Conservation (phyloP, 2,329 filamentous ascomycete species). For the Aureobasidium melanogenum region DNA sequence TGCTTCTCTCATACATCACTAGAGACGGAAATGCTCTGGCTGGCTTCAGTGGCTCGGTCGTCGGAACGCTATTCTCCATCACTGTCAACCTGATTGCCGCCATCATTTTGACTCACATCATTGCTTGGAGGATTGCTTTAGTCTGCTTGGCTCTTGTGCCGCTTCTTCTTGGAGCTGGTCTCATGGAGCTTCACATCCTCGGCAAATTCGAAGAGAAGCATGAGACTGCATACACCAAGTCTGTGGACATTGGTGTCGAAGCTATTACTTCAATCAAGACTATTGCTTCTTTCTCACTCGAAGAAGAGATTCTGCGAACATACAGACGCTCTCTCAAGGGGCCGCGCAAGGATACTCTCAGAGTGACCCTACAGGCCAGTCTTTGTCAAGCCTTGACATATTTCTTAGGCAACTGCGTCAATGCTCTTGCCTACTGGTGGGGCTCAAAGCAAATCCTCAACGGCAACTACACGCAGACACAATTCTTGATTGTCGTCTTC, state of each 20-base stretch:
- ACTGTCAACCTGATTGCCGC: constrained; percentile 59
- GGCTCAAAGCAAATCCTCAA: constrained; percentile 60
- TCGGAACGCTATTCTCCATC: constrained; percentile 61
- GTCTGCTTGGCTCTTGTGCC: constrained; percentile 63
- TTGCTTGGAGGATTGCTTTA: constrained; percentile 68
- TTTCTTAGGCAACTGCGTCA: constrained; percentile 56
- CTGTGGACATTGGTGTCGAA: constrained; percentile 44
- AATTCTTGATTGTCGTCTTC: constrained; percentile 66
- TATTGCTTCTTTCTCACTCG: constrained; percentile 42
- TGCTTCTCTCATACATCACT: constrained; percentile 59
- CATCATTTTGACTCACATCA: constrained; percentile 59
- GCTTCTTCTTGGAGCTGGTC: constrained; percentile 57
- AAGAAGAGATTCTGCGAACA: constrained; percentile 36
- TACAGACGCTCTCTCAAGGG: constrained; percentile 18
- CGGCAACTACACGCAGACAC: constrained; percentile 56
- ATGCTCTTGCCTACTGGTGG: constrained; percentile 75
- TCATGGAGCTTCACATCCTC: constrained; percentile 58
- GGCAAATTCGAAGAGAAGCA: constrained; percentile 49
- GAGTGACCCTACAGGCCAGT: constrained; percentile 18
- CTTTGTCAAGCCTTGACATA: constrained; percentile 54
- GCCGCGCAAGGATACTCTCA: constrained; percentile 17
- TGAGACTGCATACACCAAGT: constrained; percentile 41
- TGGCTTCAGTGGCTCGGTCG: constrained; percentile 60
- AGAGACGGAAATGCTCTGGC: constrained; percentile 59
- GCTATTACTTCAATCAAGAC: constrained; percentile 45